phyloP scores from a whole-genome alignment of 176 grass and related monocot genomes.

The Carex littledalei region DNA sequence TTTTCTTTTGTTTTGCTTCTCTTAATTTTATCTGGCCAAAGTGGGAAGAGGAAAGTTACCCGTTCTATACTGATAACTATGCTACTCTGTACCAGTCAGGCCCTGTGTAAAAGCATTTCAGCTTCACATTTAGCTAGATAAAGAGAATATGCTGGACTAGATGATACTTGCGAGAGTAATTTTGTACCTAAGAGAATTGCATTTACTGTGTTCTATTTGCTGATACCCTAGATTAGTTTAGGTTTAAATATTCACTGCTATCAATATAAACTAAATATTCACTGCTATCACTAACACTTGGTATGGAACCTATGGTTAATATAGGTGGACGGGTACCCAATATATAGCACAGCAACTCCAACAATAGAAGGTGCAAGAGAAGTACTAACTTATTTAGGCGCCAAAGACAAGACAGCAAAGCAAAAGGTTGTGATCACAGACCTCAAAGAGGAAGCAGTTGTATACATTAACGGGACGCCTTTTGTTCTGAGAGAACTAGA shows the following conservation, averaged over 20 bases:
- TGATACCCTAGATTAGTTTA: neutral
- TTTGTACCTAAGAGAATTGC: neutral
- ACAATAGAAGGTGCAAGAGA: conserved; percentile 84
- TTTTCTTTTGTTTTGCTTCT: neutral
- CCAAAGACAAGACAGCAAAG: conserved; percentile 50
- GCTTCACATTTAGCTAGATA: neutral
- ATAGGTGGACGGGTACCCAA: conserved; percentile 93
- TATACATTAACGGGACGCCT: conserved; percentile 84
- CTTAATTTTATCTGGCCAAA: neutral
- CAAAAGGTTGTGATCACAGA: conserved; percentile 73
- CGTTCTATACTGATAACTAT: neutral
- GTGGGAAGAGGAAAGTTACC: neutral
- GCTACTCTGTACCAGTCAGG: neutral
- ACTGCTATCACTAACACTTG: neutral
- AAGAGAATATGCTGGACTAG: neutral
- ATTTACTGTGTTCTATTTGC: neutral
- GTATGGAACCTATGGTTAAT: conserved; percentile 8
- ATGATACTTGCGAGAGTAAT: neutral
- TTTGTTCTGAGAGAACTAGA: conserved; percentile 99
- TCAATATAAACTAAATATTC: neutral
- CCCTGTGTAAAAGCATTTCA: neutral
- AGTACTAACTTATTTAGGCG: conserved; percentile 85
- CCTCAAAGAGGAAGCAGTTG: conserved; percentile 92
- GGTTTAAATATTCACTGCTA: conserved; percentile 5
- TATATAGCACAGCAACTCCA: conserved; percentile 96